Conservation (phyloP, 352 stramenopile species). For the Phytophthora brassicae region DNA sequence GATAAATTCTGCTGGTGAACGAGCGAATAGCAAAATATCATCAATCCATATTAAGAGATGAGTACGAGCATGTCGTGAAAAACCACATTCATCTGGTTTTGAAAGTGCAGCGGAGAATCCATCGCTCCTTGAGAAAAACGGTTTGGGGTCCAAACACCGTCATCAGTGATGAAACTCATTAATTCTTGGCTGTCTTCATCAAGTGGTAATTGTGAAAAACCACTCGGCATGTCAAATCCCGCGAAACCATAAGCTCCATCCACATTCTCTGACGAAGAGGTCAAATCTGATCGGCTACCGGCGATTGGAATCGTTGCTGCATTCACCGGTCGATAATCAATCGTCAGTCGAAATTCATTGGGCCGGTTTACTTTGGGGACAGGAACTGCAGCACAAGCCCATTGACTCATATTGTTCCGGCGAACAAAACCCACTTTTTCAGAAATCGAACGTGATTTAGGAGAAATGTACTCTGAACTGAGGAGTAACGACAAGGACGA, state of each 20-base stretch:
- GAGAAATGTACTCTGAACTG: no score
- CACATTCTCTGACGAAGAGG: background rate
- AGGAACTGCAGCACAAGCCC: constrained; percentile 8
- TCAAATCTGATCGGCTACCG: no score
- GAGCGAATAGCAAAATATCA: constrained; percentile 14
- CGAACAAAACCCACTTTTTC: constrained; percentile 6
- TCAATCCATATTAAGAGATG: background rate
- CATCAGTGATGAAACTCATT: constrained; percentile 29
- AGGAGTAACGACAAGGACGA: no score
- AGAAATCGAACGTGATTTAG: background rate
- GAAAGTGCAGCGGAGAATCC: constrained; percentile 13
- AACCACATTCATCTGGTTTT: constrained; percentile 20
- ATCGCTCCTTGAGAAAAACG: constrained; percentile 7
- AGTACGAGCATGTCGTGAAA: constrained; percentile 9
- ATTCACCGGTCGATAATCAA: constrained; percentile 22
- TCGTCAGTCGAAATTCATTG: constrained; percentile 21
- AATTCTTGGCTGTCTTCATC: constrained; percentile 14
- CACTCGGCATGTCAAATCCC: constrained; percentile 25
- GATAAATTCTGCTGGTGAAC: background rate
- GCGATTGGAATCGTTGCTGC: background rate
- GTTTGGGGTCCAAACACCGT: constrained; percentile 17
- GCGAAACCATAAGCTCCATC: constrained; percentile 6
- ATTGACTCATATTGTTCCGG: constrained; percentile 5
- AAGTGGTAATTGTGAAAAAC: constrained; percentile 23
- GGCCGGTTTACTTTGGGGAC: constrained; percentile 5